Evolutionary conservation across 2,329 filamentous ascomycete species (phyloP).

Genomic region (Plenodomus lindquistii): DNA sequence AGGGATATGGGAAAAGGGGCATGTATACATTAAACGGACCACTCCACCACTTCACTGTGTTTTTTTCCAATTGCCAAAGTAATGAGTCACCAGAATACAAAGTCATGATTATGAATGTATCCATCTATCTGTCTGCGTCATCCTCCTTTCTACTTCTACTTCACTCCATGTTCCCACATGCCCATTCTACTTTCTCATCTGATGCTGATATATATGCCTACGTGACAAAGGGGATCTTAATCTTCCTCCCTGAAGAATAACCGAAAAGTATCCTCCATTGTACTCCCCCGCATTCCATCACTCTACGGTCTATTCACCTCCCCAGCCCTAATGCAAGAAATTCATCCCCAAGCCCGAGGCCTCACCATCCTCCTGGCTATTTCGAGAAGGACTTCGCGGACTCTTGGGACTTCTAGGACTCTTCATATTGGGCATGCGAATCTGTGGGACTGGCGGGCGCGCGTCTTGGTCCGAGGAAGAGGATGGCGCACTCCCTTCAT

Average conservation of each 20-base stretch:
- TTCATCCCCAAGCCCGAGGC: not conserved
- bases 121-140: too few species aligned
- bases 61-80: not conserved
- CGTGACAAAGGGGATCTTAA: too few species aligned
- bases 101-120: too few species aligned
- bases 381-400: not conserved
- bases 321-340: not conserved
- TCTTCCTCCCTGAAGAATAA: too few species aligned
- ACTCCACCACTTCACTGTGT: not conserved
- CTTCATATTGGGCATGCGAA: not conserved
- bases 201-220: not conserved
- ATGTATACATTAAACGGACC: not conserved
- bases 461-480: not conserved
- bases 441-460: not conserved
- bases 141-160: too few species aligned
- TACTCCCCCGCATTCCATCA: too few species aligned
- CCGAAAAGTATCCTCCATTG: too few species aligned
- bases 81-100: too few species aligned
- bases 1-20: not conserved
- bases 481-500: conserved; percentile 1
- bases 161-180: too few species aligned
- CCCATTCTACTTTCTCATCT: too few species aligned
- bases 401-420: not conserved
- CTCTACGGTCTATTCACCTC: not conserved
- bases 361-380: not conserved